Base-by-base conservation (phyloP, 164 flowering plant species). In the Dillenia suffruticosa region DNA sequence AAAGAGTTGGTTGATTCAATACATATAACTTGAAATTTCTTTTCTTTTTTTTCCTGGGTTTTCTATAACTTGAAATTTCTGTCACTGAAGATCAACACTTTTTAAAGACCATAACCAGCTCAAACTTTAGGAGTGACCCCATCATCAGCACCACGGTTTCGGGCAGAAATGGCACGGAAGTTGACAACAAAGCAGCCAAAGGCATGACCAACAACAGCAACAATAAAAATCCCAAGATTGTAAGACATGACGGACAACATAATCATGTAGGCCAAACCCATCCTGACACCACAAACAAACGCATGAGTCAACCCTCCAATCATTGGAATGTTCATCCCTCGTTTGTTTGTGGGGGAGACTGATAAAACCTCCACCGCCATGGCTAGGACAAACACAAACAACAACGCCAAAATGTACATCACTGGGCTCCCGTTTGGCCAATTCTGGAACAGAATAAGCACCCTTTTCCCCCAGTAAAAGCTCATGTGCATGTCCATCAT, bases 401-500 rank as follows among this genome's bases (percentile, higher is more conserved):
- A 56, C 26, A 79, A 64, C 46, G 83, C 75, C 44, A 80, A 32
- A 1, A 79, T 44, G 70, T 78, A 79, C 83, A 75, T 75, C 52
- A 75, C 77, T 8, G 68, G 68, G 47, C 57, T 66, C 15, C 57
- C 53, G 1, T 51, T 50, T 2, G 87, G 87, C 87, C 87, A 83
- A 1, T 77, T 72, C 0, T 70, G 15, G 73, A 83, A 80, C 0
- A 83, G 61, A 16, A 83, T 15, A 0, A 54, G 54, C 13, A 58
- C 79, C 9, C 73, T 62, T 66, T 75, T 78, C 44, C 87, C 80
- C 87, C 87, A 79, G 69, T 64, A 81, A 72, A 83, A 79, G 61
- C 68, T 81, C 81, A 67, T 80, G 49, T 79, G 81, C 84, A 80
- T 79, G 49, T 5, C 17, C 79, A 57, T 74, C 61, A 49, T 53